These are phyloP conservation scores for Tolypocladium guangdongense DNA, from an alignment of 2,329 filamentous ascomycete genomes.

Conservation along the genomic window DNA sequence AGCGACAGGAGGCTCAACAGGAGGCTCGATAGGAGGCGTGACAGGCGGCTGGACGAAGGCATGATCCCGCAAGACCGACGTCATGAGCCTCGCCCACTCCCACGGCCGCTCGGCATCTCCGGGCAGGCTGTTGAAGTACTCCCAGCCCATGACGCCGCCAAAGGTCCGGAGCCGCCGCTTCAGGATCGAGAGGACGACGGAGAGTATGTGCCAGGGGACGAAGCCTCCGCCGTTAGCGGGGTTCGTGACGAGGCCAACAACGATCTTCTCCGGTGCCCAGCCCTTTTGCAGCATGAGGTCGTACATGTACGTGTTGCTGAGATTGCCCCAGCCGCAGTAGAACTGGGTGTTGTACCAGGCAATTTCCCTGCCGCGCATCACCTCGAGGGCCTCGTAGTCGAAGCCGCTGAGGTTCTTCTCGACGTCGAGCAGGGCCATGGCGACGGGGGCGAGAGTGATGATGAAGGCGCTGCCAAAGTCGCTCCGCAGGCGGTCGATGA, in stretches of 20 bases:
- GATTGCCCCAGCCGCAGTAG: constrained; percentile 77
- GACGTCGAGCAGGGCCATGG: constrained; percentile 52
- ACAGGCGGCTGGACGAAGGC: constrained; percentile 7
- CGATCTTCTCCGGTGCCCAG: constrained; percentile 63
- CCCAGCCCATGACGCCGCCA: constrained; percentile 90
- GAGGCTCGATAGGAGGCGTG: not conserved
- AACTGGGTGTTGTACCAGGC: constrained; percentile 88
- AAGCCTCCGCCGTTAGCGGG: constrained; percentile 56
- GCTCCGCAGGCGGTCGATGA: constrained; percentile 55
- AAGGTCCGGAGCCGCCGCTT: constrained; percentile 51
- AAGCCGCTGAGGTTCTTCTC: constrained; percentile 66
- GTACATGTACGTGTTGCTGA: constrained; percentile 34
- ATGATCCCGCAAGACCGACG: constrained; percentile 26
- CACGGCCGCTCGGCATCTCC: constrained; percentile 53
- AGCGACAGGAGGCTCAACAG: not conserved
- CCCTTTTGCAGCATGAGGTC: constrained; percentile 46
- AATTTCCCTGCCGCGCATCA: constrained; percentile 52
- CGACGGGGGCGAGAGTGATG: constrained; percentile 74
- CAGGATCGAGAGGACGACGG: constrained; percentile 29
- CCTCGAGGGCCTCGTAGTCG: constrained; percentile 65
- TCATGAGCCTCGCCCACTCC: constrained; percentile 68
- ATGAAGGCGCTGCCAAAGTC: constrained; percentile 64
- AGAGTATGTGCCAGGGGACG: constrained; percentile 36
- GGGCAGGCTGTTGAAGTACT: constrained; percentile 78
- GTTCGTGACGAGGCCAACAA: constrained; percentile 73